Evolutionary conservation across 208 protist species (phyloP).

Genomic region (Balamuthia mandrillaris): DNA sequence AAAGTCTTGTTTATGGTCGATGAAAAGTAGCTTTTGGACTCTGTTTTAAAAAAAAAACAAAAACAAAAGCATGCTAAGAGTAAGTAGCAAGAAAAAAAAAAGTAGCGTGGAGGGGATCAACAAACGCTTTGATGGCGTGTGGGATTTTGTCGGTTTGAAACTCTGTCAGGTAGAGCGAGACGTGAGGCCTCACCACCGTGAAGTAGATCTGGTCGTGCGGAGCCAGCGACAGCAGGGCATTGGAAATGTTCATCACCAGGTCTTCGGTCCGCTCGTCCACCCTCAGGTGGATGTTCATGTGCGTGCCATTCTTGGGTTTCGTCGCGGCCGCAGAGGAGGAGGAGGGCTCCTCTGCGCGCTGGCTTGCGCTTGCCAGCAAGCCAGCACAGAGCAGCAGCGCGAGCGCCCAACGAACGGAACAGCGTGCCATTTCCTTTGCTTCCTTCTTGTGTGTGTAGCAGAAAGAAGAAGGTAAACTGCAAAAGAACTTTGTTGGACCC

Average conservation of each 20-base stretch:
- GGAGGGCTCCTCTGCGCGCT: too few relatives aligned
- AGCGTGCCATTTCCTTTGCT: too few relatives aligned
- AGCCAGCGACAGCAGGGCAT: neutral
- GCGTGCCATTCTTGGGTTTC: too few relatives aligned
- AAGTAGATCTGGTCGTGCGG: neutral
- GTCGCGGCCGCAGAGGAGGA: too few relatives aligned
- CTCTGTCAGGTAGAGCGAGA: conserved; percentile 31
- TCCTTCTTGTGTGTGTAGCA: too few relatives aligned
- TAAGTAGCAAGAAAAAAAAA: neutral
- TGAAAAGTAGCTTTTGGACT: too few relatives aligned
- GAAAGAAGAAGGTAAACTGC: too few relatives aligned
- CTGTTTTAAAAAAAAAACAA: neutral
- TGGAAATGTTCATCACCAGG: neutral
- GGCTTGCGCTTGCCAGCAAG: too few relatives aligned
- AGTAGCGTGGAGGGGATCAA: neutral
- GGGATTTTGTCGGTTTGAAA: neutral
- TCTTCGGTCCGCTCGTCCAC: neutral
- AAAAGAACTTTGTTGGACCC: too few relatives aligned
- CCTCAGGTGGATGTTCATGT: neutral
- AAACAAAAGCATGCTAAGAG: neutral
- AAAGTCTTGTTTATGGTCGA: too few relatives aligned
- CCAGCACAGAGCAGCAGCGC: too few relatives aligned
- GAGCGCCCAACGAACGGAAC: too few relatives aligned
- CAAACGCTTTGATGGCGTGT: neutral
- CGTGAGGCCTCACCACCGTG: neutral